These are phyloP conservation scores for Avicennia marina DNA, from an alignment of 257 asterid genomes.

Conservation along the genomic window DNA sequence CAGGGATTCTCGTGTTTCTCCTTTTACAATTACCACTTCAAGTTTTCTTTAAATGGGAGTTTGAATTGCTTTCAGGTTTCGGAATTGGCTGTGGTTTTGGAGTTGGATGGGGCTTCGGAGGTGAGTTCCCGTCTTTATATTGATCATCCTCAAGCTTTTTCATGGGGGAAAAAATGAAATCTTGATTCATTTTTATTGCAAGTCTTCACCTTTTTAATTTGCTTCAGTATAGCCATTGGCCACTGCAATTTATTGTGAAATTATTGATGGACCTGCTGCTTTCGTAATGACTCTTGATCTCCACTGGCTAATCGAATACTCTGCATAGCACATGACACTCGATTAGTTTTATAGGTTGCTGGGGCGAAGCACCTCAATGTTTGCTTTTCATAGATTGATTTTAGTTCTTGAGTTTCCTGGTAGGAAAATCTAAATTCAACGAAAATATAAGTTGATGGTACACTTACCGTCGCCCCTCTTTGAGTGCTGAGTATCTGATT, in stretches of 20 bases:
- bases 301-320: neutral
- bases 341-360: neutral
- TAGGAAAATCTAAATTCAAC: no score
- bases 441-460: no score
- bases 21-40: neutral
- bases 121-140: constrained; percentile 24
- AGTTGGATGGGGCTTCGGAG: constrained; percentile 79
- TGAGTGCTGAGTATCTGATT: no score
- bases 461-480: no score
- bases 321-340: neutral
- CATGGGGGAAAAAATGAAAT: neutral
- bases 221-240: no score
- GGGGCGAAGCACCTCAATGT: no score
- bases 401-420: no score
- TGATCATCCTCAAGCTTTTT: neutral
- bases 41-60: neutral
- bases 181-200: neutral
- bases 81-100: constrained; percentile 77
- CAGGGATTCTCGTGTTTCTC: neutral
- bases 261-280: neutral
- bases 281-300: no score
- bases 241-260: neutral
- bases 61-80: constrained; percentile 30
- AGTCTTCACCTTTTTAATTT: neutral
- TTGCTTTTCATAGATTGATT: no score